These are phyloP conservation scores for Rutidosis leptorrhynchoides DNA, from an alignment of 129 eudicot genomes.

Conservation along the genomic window DNA sequence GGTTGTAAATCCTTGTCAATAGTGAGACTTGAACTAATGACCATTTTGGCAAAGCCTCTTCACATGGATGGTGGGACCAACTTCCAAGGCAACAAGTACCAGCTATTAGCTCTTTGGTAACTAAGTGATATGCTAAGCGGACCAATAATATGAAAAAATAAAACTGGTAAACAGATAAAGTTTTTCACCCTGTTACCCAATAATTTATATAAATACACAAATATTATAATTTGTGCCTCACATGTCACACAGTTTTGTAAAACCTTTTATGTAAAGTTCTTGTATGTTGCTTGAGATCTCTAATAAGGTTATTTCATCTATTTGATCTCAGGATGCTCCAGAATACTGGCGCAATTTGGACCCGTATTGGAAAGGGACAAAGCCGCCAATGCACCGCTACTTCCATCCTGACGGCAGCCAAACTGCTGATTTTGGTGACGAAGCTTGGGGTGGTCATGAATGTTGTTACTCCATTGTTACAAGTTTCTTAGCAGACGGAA, in stretches of 20 bases:
- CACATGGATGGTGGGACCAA: no score
- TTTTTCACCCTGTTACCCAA: no score
- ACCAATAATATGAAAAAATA: background rate
- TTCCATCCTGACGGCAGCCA: constrained; percentile 74
- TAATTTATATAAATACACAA: no score
- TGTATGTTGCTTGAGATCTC: background rate
- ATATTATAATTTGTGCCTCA: background rate
- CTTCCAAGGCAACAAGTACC: no score
- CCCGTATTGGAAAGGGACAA: constrained; percentile 63
- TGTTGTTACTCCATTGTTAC: constrained; percentile 64
- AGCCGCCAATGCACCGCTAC: constrained; percentile 54
- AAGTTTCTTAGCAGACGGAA: constrained; percentile 50
- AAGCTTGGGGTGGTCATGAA: constrained; percentile 94
- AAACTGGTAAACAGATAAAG: no score
- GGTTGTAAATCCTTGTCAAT: no score
- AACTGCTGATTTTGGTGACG: constrained; percentile 60
- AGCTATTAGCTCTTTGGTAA: no score
- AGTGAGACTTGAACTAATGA: no score
- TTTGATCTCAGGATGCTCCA: constrained; percentile 47
- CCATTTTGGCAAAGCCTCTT: no score
- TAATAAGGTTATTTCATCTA: constrained; percentile 1
- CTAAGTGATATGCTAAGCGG: background rate
- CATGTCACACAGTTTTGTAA: background rate
- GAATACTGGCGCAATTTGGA: constrained; percentile 65
- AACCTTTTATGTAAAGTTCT: background rate